Base-by-base conservation (phyloP, 2,329 filamentous ascomycete genomes). In the Exophiala sideris region DNA sequence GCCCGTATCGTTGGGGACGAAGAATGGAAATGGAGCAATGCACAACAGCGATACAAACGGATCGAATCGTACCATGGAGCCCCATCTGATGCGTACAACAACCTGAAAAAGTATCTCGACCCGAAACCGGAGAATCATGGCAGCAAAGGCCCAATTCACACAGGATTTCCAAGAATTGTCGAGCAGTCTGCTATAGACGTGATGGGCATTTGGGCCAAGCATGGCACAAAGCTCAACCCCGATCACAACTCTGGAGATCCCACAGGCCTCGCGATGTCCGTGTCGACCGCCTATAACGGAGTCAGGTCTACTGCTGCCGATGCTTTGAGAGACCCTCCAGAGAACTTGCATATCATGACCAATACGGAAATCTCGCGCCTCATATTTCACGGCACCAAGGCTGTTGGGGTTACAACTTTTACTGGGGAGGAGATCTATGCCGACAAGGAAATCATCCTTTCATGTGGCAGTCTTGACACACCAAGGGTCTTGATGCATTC, bases 231-330 rank as follows among this genome's bases (percentile, higher is more conserved):
- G 0, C 58, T 76, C 14, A 84, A 84, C 56, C 70, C 71, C 0
- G 81, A 84, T 58, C 73, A 80, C 36, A 84, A 85, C 57, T 79
- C 76, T 6, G 82, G 82, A 0, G 74, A 84, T 61, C 80, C 79
- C 0, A 70, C 84, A 29, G 83, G 83, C 3, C 75, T 84, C 68
- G 74, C 74, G 1, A 66, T 78, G 40, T 62, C 73, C 12, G 76
- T 80, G 57, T 78, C 75, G 44, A 80, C 79, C 9, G 71, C 76
- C n/a, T 63, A 71, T 21, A 68, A 75, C 6, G 80, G 79, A 1
- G 46, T 71, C 7, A 70, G 80, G 14, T 75, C 74, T 0, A 84
- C 80, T 0, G 76, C 81, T 0, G 70, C 70, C 1, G 80, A 82
- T 55, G 68, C 83, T 42, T 59, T 85, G 9, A 56, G 60, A 1